A percentile compares a stretch with the other conserved stretches of the same genome.
These are phyloP conservation scores for Fraxinus paxiana DNA, from an alignment of 305 asterid species.

Conservation along the genomic window DNA sequence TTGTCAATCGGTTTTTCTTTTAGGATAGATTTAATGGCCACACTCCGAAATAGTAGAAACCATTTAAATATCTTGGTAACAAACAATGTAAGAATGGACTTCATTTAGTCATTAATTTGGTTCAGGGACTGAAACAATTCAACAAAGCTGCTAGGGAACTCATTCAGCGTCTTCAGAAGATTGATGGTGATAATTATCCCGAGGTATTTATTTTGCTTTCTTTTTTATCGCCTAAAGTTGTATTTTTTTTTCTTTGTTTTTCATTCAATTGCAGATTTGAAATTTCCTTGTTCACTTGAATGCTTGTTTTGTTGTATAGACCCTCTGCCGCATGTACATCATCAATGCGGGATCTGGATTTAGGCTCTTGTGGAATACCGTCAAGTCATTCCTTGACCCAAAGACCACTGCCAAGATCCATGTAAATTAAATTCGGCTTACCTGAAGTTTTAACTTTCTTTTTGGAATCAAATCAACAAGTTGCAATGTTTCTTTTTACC, in stretches of 20 bases:
- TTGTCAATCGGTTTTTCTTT: not conserved
- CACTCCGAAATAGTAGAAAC: not conserved
- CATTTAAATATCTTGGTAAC: not conserved
- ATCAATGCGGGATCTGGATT: slow-evolving; percentile 97
- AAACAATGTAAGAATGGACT: not conserved
- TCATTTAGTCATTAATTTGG: slow-evolving; percentile 4
- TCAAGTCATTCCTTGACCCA: slow-evolving; percentile 94
- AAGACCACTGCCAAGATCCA: slow-evolving; percentile 91
- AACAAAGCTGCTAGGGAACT: slow-evolving; percentile 87
- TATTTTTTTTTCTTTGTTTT: not conserved
- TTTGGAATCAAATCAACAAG: not conserved
- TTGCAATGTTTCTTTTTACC: slow-evolving; percentile 15
- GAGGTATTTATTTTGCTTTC: slow-evolving; percentile 44
- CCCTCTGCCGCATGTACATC: slow-evolving; percentile 85
- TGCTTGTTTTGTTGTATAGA: slow-evolving; percentile 35
- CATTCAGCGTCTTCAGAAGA: slow-evolving; percentile 72
- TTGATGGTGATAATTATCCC: slow-evolving; percentile 91
- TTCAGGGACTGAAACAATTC: slow-evolving; percentile 81
- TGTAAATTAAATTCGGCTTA: slow-evolving; percentile 36
- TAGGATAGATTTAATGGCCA: not conserved
- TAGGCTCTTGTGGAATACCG: slow-evolving; percentile 94
- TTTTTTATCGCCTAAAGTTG: not conserved
- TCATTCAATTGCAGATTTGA: not conserved
- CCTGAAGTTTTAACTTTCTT: not conserved
- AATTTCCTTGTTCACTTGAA: slow-evolving; percentile 8